Conservation (phyloP, 208 protist genomes). For the Novymonas esmeraldas region DNA sequence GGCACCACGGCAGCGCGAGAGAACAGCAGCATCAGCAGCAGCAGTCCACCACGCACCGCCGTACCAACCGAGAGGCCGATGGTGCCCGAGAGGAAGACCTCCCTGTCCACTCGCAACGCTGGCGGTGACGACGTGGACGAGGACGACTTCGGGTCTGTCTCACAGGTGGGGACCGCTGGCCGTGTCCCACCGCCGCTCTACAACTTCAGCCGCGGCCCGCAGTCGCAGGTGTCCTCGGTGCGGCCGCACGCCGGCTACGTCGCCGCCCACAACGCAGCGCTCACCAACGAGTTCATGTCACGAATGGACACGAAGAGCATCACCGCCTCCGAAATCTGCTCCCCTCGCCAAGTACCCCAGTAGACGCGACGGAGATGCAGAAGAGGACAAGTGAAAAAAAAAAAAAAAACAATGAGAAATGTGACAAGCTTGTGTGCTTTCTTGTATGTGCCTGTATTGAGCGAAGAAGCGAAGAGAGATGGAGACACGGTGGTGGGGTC, state of each 20-base stretch:
- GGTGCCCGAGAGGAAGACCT: not conserved
- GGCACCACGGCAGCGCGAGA: too few species aligned
- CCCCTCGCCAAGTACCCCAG: not conserved
- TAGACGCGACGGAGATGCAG: not conserved
- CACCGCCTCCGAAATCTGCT: conserved; percentile 17
- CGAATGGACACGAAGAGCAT: conserved; percentile 21
- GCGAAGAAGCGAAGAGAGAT: too few species aligned
- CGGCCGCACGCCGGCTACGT: conserved; percentile 13
- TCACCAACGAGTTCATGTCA: conserved; percentile 8
- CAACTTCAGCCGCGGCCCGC: conserved; percentile 18
- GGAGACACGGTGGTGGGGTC: too few species aligned
- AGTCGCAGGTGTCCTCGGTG: conserved; percentile 22
- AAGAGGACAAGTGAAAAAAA: too few species aligned
- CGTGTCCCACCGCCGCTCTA: conserved; percentile 11
- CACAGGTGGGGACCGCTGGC: conserved; percentile 15
- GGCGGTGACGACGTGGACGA: conserved; percentile 9
- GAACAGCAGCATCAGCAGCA: too few species aligned
- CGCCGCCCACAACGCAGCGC: not conserved
- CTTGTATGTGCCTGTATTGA: too few species aligned
- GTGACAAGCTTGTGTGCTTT: too few species aligned
- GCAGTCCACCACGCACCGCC: too few species aligned
- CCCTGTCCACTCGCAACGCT: not conserved
- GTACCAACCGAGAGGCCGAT: too few species aligned
- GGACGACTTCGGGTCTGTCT: conserved; percentile 27
- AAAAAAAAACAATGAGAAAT: too few species aligned